These are phyloP conservation scores for Scheffersomyces insectosa DNA, from an alignment of 1,139 yeast species.

Conservation along the genomic window DNA sequence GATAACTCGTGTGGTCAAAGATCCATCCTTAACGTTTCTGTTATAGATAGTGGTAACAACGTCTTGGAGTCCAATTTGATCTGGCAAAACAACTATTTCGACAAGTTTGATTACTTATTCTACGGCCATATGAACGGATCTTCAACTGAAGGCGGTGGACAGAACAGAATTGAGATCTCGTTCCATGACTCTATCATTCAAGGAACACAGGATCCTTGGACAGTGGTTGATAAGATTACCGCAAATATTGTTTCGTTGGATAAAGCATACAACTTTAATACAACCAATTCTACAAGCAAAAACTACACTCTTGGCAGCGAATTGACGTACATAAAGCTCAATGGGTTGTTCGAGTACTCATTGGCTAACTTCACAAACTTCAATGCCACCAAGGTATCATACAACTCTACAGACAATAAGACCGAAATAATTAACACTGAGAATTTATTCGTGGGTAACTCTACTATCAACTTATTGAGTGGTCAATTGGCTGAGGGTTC, in stretches of 20 bases:
- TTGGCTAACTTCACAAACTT: constrained; percentile 63
- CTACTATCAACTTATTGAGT: constrained; percentile 68
- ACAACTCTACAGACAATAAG: constrained; percentile 26
- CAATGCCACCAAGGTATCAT: constrained; percentile 29
- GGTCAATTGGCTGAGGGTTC: constrained; percentile 45
- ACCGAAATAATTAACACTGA: constrained; percentile 29
- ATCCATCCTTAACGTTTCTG: constrained; percentile 76
- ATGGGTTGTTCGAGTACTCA: constrained; percentile 83
- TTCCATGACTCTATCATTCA: constrained; percentile 33
- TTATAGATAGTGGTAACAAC: constrained; percentile 50
- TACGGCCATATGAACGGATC: constrained; percentile 65
- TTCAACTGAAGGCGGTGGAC: constrained; percentile 34
- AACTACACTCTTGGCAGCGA: constrained; percentile 15
- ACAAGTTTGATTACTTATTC: constrained; percentile 78
- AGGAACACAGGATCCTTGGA: constrained; percentile 32
- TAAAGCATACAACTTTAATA: constrained; percentile 31
- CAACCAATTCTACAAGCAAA: constrained; percentile 27
- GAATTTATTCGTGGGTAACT: constrained; percentile 58
- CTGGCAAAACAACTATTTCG: constrained; percentile 76
- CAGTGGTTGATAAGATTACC: constrained; percentile 75
- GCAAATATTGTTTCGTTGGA: constrained; percentile 57
- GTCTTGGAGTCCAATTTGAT: constrained; percentile 45
- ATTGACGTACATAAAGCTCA: constrained; percentile 41
- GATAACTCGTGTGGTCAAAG: constrained; percentile 72
- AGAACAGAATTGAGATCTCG: constrained; percentile 53